phyloP scores from a whole-genome alignment of 2,329 filamentous ascomycete species.

The Alternaria hordeiaustralica region DNA sequence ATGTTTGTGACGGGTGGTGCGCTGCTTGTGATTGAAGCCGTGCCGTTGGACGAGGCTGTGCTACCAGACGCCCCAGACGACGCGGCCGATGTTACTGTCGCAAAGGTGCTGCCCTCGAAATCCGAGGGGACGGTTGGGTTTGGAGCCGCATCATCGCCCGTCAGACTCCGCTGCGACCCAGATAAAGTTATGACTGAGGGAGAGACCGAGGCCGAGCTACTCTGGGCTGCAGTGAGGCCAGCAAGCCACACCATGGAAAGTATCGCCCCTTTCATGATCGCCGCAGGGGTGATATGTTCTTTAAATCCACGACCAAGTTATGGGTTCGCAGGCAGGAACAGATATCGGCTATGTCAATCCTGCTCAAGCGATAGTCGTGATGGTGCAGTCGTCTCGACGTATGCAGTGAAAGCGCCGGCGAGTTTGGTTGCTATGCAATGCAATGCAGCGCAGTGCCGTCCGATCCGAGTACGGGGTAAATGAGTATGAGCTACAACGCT shows the following conservation, averaged over 20 bases:
- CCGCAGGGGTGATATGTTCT: conserved; percentile 8
- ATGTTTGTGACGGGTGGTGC: conserved; percentile 35
- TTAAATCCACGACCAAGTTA: not conserved
- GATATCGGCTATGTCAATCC: not conserved
- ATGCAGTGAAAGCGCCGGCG: not conserved
- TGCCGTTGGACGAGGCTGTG: conserved; percentile 28
- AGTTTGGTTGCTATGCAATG: conserved; percentile 1
- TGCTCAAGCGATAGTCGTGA: not conserved
- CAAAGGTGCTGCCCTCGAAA: conserved; percentile 37
- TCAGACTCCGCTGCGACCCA: conserved; percentile 21
- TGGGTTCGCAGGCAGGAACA: not conserved
- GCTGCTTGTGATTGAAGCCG: conserved; percentile 14
- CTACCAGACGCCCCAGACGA: conserved; percentile 20
- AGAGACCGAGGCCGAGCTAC: conserved; percentile 26
- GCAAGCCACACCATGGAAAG: conserved; percentile 34
- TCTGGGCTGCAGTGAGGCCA: conserved; percentile 31
- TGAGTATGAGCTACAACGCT: not conserved
- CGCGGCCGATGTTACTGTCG: conserved; percentile 20
- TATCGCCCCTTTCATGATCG: conserved; percentile 30
- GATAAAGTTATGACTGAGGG: conserved; percentile 36
- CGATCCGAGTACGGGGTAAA: not conserved
- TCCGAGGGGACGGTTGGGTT: conserved; percentile 36
- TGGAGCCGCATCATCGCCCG: conserved; percentile 29
- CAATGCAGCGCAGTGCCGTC: conserved; percentile 1
- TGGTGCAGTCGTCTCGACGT: not conserved